phyloP scores from a whole-genome alignment of 176 grass and related monocot genomes.

The Musa beccarii region DNA sequence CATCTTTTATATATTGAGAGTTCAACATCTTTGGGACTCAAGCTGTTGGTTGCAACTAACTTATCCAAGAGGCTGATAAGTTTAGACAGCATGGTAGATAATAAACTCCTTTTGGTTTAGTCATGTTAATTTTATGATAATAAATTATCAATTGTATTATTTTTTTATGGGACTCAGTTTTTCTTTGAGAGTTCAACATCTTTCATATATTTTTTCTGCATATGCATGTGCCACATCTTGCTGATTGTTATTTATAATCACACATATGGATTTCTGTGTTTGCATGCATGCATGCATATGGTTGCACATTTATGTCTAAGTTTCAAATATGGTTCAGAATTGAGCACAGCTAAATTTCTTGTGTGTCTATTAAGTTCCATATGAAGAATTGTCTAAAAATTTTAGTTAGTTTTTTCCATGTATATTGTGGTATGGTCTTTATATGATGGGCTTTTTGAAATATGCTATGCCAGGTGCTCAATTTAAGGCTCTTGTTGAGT shows the following conservation, averaged over 20 bases:
- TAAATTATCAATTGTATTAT: background rate
- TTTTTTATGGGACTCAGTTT: background rate
- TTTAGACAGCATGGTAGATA: no score
- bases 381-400: no score
- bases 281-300: background rate
- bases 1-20: background rate
- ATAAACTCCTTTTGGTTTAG: background rate
- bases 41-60: no score
- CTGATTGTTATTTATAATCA: background rate
- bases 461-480: conserved; percentile 17
- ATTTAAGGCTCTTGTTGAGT: conserved; percentile 23
- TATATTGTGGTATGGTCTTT: background rate
- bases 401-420: no score
- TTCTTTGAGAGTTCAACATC: background rate
- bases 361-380: background rate
- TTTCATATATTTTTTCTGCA: background rate
- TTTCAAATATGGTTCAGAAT: background rate
- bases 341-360: background rate
- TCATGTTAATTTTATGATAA: background rate
- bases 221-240: no score
- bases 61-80: no score
- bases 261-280: background rate
- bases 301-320: background rate
- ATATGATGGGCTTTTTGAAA: conserved; percentile 1
- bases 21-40: no score